Conservation (phyloP, 306 rosid genomes). For the Cicer cuneatum region DNA sequence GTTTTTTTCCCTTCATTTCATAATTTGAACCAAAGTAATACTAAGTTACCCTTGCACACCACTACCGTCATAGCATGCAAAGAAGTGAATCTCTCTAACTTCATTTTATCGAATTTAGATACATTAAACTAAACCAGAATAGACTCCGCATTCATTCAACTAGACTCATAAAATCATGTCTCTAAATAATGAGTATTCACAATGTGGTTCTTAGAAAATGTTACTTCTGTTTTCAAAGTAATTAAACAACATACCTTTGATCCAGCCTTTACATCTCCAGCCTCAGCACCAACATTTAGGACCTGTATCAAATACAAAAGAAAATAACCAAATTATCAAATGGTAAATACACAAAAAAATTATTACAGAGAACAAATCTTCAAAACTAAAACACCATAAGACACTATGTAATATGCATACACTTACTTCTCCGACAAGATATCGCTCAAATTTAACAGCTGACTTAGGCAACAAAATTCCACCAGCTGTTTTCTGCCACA, state of each 20-base stretch:
- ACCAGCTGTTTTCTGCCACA: constrained; percentile 78
- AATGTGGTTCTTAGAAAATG: background rate
- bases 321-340: constrained; percentile 23
- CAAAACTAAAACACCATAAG: constrained; percentile 14
- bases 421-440: constrained; percentile 88
- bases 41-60: background rate
- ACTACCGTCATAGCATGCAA: background rate
- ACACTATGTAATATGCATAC: constrained; percentile 22
- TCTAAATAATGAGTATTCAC: too few relatives aligned
- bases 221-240: background rate
- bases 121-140: constrained; percentile 6
- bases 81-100: background rate
- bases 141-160: background rate
- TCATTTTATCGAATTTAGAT: background rate
- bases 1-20: background rate
- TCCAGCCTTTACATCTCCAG: constrained; percentile 73
- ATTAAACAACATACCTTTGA: constrained; percentile 63
- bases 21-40: background rate
- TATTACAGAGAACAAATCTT: background rate
- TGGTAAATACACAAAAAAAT: constrained; percentile 1
- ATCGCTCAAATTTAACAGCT: constrained; percentile 91
- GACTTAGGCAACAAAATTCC: constrained; percentile 90
- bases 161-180: background rate
- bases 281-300: constrained; percentile 81
- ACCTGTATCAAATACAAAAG: constrained; percentile 58